These are phyloP conservation scores for Oldenlandia corymbosa DNA, from an alignment of 257 asterid genomes.

Conservation along the genomic window DNA sequence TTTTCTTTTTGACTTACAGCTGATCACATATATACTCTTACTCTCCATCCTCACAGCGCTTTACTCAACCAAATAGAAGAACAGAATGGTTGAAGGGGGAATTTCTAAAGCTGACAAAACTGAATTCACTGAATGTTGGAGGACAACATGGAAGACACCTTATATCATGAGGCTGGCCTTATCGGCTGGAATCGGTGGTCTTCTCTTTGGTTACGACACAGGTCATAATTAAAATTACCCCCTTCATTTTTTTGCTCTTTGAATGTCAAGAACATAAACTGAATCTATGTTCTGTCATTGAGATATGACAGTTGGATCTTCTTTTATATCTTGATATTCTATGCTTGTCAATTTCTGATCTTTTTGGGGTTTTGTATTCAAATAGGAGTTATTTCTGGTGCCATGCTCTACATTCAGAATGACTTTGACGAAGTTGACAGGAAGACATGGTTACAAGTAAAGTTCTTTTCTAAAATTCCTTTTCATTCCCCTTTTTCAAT, in stretches of 20 bases:
- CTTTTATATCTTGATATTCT: no score
- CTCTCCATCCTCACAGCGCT: neutral
- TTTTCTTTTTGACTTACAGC: no score
- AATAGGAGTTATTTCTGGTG: constrained; percentile 39
- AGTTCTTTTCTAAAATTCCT: neutral
- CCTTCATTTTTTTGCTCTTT: no score
- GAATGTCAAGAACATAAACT: no score
- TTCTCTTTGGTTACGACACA: constrained; percentile 34
- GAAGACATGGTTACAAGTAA: constrained; percentile 37
- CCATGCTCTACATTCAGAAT: constrained; percentile 36
- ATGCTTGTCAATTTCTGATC: neutral
- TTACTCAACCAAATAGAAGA: no score
- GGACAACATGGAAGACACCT: constrained; percentile 30
- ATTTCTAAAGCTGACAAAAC: constrained; percentile 24
- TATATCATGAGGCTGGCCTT: constrained; percentile 36
- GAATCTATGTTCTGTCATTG: no score
- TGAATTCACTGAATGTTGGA: constrained; percentile 35
- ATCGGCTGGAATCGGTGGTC: constrained; percentile 39
- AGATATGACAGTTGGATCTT: no score
- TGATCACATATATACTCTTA: neutral
- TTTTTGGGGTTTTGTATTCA: neutral
- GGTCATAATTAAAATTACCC: constrained; percentile 3
- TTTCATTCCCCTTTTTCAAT: neutral
- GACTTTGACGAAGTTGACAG: constrained; percentile 27
- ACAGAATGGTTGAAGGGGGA: constrained; percentile 34